Evolutionary conservation across 768 basidiomycete genomes (phyloP), one percentile per base, ranked within the genome.

Genomic region (Suillus decipiens): DNA sequence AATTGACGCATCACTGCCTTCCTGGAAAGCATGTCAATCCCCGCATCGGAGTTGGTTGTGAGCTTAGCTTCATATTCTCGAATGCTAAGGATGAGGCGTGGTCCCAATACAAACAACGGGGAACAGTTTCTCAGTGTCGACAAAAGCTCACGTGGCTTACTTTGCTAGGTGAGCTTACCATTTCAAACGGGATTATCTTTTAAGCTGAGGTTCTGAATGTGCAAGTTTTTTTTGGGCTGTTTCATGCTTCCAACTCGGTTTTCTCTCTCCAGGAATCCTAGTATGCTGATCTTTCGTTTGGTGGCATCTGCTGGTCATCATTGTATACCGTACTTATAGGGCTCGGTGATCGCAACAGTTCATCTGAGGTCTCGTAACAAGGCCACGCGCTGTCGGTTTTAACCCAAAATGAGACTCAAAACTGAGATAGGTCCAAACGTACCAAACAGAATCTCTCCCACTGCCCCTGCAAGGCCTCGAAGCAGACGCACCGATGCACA

Each of bases 11-110:
- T 33, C 12, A 3, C 6, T 8, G 54, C 34, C n/a, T 34, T 34
- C 54, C 54, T 55, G 34, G 19, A 55, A 55, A n/a, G n/a, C 54
- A 55, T 22, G n/a, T 36, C 54, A 8, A 36, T 36, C 36, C 34
- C 54, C 14, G 34, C 12, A n/a, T 36, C 54, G n/a, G 54, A 22
- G 12, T 55, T 4, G n/a, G 12, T 12, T 14, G 22, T 34, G n/a
- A 55, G 34, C 34, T 55, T 15, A 8, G 33, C 54, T 3, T 22
- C 11, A 22, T 8, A 14, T 36, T 36, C 34, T 22, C 54, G 54
- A 36, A 55, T 22, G 54, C 54, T 36, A 15, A 55, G 34, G 6
- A 55, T 36, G n/a, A 55, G 54, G 34, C 54, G 54, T 36, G 54
- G 54, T 36, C 54, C 54, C 54, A 55, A 14, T 14, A 55, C n/a